These are phyloP conservation scores for Plasmodium knowlesi DNA, from an alignment of 169 alveolate species.

Conservation along the genomic window DNA sequence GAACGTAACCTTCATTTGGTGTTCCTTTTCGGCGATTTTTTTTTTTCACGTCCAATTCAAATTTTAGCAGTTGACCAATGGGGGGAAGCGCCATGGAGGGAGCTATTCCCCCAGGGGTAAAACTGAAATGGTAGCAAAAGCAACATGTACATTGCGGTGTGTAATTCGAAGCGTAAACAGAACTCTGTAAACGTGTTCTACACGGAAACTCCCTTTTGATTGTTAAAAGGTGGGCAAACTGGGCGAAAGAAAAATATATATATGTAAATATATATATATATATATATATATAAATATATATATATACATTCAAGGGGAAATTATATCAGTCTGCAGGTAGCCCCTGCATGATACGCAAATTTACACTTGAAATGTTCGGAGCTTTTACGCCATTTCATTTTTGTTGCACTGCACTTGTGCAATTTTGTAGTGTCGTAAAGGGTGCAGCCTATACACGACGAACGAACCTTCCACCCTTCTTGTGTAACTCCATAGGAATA, in stretches of 20 bases:
- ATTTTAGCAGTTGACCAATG: too few relatives aligned
- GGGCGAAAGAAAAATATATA: neutral
- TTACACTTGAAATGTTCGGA: neutral
- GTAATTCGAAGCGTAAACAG: too few relatives aligned
- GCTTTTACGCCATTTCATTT: neutral
- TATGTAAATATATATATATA: too few relatives aligned
- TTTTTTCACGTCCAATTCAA: too few relatives aligned
- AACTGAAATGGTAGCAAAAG: neutral
- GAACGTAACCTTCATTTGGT: too few relatives aligned
- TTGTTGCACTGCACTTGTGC: neutral
- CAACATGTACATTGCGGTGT: neutral
- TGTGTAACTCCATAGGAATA: neutral
- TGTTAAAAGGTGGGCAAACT: neutral
- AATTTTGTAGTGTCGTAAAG: neutral
- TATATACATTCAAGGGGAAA: neutral
- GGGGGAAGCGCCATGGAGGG: neutral
- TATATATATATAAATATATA: too few relatives aligned
- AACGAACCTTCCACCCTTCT: neutral
- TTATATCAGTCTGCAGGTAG: neutral
- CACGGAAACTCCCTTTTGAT: neutral
- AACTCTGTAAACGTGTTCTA: neutral
- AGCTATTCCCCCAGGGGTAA: too few relatives aligned
- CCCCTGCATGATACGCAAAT: neutral
- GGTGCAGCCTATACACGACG: neutral
- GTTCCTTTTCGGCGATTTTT: too few relatives aligned